Percentiles rank a stretch among this genome's conserved stretches.
Conservation (phyloP, 1,139 yeast species). For the Wickerhamomyces sp. region DNA sequence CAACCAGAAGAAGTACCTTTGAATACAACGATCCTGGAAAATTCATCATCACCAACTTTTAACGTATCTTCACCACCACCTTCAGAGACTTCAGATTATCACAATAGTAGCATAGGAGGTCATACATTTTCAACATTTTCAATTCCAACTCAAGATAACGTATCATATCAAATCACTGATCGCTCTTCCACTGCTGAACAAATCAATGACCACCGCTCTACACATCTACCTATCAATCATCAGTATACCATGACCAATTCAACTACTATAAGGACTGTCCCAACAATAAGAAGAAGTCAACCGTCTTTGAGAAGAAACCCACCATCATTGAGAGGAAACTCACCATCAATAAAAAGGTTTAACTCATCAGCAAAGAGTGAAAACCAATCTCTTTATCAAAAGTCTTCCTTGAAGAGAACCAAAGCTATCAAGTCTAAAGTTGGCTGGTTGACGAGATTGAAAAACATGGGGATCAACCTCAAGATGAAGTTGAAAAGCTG, state of each 20-base stretch:
- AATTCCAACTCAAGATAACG: constrained; percentile 17
- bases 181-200: neutral
- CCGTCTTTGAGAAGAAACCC: neutral
- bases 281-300: neutral
- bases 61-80: neutral
- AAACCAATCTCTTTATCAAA: constrained; percentile 12
- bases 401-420: constrained; percentile 20
- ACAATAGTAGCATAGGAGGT: neutral
- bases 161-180: constrained; percentile 15
- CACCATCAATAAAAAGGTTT: neutral
- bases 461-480: constrained; percentile 9
- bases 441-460: constrained; percentile 22
- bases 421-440: constrained; percentile 21
- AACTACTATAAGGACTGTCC: neutral
- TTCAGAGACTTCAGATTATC: neutral
- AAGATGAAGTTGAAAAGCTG: constrained; percentile 13
- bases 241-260: neutral
- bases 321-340: constrained; percentile 1
- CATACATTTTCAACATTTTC: constrained; percentile 1
- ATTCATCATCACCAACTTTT: neutral
- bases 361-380: constrained; percentile 4
- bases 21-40: neutral
- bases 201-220: neutral
- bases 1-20: neutral
- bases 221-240: neutral